Evolutionary conservation across 495 filamentous ascomycete genomes (phyloP).

Genomic region (Thozetella sp.): DNA sequence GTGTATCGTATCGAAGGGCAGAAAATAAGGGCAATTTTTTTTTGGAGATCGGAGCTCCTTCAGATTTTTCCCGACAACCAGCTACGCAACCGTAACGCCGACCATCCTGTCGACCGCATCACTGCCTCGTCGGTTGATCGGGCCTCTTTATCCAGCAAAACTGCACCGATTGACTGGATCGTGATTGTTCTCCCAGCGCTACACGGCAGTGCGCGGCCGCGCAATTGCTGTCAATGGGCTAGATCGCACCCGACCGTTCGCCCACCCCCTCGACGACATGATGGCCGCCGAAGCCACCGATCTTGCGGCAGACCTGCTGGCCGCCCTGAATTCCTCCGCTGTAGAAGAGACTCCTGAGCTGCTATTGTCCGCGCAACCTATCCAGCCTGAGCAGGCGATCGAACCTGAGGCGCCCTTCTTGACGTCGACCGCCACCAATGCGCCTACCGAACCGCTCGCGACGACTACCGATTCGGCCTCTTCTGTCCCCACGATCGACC

Average conservation of each 20-base stretch:
- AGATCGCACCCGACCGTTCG: conserved; percentile 13
- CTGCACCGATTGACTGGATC: background rate
- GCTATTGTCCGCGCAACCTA: background rate
- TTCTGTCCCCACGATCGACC: background rate
- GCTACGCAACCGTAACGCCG: conserved; percentile 12
- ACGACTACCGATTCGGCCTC: background rate
- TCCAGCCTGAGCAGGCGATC: background rate
- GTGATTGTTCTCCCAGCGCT: background rate
- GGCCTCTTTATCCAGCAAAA: background rate
- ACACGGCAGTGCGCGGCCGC: background rate
- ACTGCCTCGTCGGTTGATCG: background rate
- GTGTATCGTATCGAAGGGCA: conserved; percentile 47
- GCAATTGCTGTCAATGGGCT: background rate
- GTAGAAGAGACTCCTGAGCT: background rate
- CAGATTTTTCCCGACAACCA: conserved; percentile 38
- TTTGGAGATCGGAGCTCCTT: conserved; percentile 34
- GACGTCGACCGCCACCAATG: background rate
- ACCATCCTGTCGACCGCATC: conserved; percentile 2
- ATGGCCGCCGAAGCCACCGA: conserved; percentile 14
- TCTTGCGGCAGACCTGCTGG: conserved; percentile 17
- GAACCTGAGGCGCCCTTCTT: background rate
- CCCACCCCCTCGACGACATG: background rate
- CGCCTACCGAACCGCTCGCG: background rate
- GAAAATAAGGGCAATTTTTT: conserved; percentile 44
- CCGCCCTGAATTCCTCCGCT: conserved; percentile 10